Evolutionary conservation across 2,329 filamentous ascomycete species (phyloP), one percentile per base, ranked within the genome.

Genomic region (Zarea fungicola): DNA sequence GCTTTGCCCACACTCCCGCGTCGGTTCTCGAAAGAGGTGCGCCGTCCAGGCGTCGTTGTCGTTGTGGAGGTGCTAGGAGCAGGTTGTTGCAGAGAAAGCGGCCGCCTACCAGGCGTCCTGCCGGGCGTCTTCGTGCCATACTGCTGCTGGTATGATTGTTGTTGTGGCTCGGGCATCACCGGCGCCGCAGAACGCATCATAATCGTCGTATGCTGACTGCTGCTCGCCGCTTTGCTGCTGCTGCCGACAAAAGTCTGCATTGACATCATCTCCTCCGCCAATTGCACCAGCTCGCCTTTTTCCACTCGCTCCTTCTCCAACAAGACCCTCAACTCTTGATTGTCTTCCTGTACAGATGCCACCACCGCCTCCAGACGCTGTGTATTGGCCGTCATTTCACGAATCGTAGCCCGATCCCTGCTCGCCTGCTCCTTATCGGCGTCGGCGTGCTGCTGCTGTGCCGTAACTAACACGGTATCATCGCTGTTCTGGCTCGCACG

Each of bases 251-350:
- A 67, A 59, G 70, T 76, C 64, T 82, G 75, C 68, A 92, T 82
- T 44, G 75, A 73, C 68, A 93, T 84, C 83, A 93, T 87, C 70
- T 93, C 88, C 65, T 93, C 88, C 1, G 89, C 88, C 5, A 89
- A 78, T 49, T 83, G 80, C 29, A 93, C 88, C 32, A 93, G 73
- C 68, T 92, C 88, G 46, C 87, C 85, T 73, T 93, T 92, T 69
- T 93, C 88, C 18, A 89, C 78, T 6, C 88, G 77, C 68, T 93
- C 88, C 52, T 78, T 74, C 63, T 90, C 83, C 7, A 93, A 74
- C 56, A 87, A 76, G 16, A 71, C 65, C 28, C 84, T 71, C 22
- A 91, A 72, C 28, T 79, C 74, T 26, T 79, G 75, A 55, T 89
- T 88, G 58, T 92, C 86, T 5, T 75, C 71, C 62, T 85, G 81